phyloP scores from a whole-genome alignment of 257 asterid species.

The Anisodus acutangulus region DNA sequence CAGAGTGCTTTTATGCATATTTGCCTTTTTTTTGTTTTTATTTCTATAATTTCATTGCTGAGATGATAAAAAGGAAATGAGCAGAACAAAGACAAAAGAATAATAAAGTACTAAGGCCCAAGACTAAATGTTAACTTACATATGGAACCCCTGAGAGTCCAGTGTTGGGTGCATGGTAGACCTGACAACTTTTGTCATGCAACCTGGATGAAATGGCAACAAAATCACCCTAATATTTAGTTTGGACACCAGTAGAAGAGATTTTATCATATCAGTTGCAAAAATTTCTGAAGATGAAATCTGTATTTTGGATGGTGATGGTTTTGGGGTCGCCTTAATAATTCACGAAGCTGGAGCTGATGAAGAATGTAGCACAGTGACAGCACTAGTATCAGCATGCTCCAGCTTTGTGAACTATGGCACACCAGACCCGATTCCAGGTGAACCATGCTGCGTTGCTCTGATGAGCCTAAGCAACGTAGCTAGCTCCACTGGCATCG shows the following conservation, averaged over 20 bases:
- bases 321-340: background rate
- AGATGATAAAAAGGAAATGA: background rate
- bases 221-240: constrained; percentile 30
- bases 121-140: constrained; percentile 1
- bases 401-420: constrained; percentile 66
- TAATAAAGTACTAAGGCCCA: background rate
- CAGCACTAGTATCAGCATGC: constrained; percentile 70
- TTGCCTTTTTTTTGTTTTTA: background rate
- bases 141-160: background rate
- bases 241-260: background rate
- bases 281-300: background rate
- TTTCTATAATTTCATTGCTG: background rate
- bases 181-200: constrained; percentile 36
- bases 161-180: constrained; percentile 22
- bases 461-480: constrained; percentile 58
- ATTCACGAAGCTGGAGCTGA: constrained; percentile 22
- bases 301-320: constrained; percentile 4
- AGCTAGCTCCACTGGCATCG: constrained; percentile 42
- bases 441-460: constrained; percentile 87
- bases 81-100: background rate
- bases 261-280: background rate
- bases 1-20: background rate
- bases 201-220: constrained; percentile 42
- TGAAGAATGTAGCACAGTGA: constrained; percentile 66
- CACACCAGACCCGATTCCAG: constrained; percentile 73